Percentiles rank a stretch among this genome's conserved stretches.
Evolutionary conservation across 306 rosid genomes (phyloP).

Genomic region (Senna tora): DNA sequence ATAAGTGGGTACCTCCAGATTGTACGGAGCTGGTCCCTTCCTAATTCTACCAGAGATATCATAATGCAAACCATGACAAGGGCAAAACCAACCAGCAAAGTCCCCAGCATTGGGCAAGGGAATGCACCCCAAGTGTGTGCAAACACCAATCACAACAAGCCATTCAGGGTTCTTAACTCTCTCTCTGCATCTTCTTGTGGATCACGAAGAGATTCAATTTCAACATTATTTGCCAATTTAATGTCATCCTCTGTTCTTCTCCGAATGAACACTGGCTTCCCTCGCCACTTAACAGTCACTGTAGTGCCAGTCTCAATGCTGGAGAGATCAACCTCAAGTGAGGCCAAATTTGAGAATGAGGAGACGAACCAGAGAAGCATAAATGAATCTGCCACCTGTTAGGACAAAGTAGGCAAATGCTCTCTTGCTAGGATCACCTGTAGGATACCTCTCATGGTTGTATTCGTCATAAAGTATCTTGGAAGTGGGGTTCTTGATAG

Average conservation of each 20-base stretch:
- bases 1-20: slow-evolving; percentile 87
- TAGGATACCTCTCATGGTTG: slow-evolving; percentile 81
- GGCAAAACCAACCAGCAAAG: slow-evolving; percentile 91
- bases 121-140: slow-evolving; percentile 91
- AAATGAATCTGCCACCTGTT: slow-evolving; percentile 79
- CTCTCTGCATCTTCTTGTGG: slow-evolving; percentile 74
- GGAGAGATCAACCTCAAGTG: slow-evolving; percentile 83
- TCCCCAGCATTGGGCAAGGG: slow-evolving; percentile 94
- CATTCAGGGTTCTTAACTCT: slow-evolving; percentile 90
- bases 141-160: slow-evolving; percentile 82
- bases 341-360: slow-evolving; percentile 87
- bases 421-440: slow-evolving; percentile 90
- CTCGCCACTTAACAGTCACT: slow-evolving; percentile 91
- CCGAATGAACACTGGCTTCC: slow-evolving; percentile 90
- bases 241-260: slow-evolving; percentile 82
- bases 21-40: slow-evolving; percentile 90
- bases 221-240: slow-evolving; percentile 76
- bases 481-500: slow-evolving; percentile 70
- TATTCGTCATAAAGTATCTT: slow-evolving; percentile 72
- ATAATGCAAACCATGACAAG: slow-evolving; percentile 90
- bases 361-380: slow-evolving; percentile 79
- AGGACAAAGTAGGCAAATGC: slow-evolving; percentile 91
- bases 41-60: slow-evolving; percentile 86
- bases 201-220: slow-evolving; percentile 74
- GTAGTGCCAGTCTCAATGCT: slow-evolving; percentile 81